Evolutionary conservation across 306 rosid genomes (phyloP).

Genomic region (Trifolium repens): DNA sequence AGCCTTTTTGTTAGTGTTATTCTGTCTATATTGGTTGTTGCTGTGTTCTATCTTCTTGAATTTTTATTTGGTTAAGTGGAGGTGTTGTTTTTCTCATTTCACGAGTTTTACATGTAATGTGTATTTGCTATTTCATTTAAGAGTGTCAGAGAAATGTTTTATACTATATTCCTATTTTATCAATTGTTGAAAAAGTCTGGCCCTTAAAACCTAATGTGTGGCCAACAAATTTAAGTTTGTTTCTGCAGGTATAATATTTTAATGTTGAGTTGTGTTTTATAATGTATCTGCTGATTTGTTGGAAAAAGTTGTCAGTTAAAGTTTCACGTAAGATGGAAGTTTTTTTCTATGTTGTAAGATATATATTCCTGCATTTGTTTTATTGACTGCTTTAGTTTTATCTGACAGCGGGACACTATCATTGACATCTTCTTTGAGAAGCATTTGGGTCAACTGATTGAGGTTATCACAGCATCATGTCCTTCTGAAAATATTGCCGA

Average conservation of each 20-base stretch:
- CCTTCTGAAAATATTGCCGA: slow-evolving; percentile 61
- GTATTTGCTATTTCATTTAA: slow-evolving; percentile 44
- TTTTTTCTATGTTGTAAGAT: slow-evolving; percentile 39
- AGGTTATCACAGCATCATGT: slow-evolving; percentile 74
- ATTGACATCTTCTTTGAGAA: slow-evolving; percentile 90
- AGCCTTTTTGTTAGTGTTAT: slow-evolving; percentile 11
- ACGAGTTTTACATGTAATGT: slow-evolving; percentile 37
- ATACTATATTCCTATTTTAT: not conserved
- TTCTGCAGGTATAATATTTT: slow-evolving; percentile 58
- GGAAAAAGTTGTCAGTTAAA: slow-evolving; percentile 61
- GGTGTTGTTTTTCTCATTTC: not conserved
- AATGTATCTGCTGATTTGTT: slow-evolving; percentile 63
- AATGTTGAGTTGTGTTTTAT: slow-evolving; percentile 59
- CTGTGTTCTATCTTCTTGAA: not conserved
- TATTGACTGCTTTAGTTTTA: slow-evolving; percentile 43
- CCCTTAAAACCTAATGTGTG: slow-evolving; percentile 45
- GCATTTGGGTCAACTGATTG: slow-evolving; percentile 84
- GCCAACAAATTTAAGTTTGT: slow-evolving; percentile 44
- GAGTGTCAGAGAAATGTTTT: slow-evolving; percentile 40
- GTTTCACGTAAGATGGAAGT: slow-evolving; percentile 50
- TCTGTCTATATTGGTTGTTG: slow-evolving; percentile 7
- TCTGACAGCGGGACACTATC: slow-evolving; percentile 80
- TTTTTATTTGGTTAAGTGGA: not conserved
- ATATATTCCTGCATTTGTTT: slow-evolving; percentile 33
- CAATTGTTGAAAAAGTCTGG: slow-evolving; percentile 41